Evolutionary conservation across 2,329 filamentous ascomycete species (phyloP), one percentile per base, ranked within the genome.

Genomic region (Pseudonectria buxi): DNA sequence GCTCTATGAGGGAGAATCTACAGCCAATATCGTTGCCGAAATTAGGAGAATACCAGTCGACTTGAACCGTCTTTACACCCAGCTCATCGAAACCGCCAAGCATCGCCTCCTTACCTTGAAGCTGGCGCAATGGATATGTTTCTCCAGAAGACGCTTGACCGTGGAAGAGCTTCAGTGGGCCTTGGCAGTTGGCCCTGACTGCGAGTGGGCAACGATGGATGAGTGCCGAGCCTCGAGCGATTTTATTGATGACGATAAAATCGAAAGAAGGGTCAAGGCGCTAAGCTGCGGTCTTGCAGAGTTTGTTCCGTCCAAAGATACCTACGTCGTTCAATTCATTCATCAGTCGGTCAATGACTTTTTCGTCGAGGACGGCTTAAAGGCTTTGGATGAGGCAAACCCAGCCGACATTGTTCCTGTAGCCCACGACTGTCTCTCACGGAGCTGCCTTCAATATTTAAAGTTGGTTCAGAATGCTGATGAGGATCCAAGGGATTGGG

Each of bases 111-210:
- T 16, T 3, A 51, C 55, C 3, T 6, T 46, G 7, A 55, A 43
- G 14, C 47, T 63, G 1, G 41, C 61, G 0, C 46, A 57, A 40
- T 62, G 56, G 58, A 45, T 61, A 15, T 59, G 52, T 30, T 61
- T 56, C 42, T 47, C 56, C 4, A 36, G 10, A 1, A 32, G 39
- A 22, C 52, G 56, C 0, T 36, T 60, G 10, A 36, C 39, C n/a
- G 15, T 53, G 2, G 33, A 49, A 7, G 56, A 60, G 32, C 28
- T 62, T 10, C 49, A 40, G 35, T 61, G 58, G 56, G 57, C 51
- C 6, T 44, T 62, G 49, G 30, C 44, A n/a, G 13, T 61, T 16
- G 47, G 55, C 1, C 24, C 39, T 6, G 39, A 54, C 33, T 45
- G 32, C 32, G 18, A 22, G 18, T 22, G 18, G 18, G 9, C 5